A percentile compares a stretch with the other conserved stretches of the same genome.
Evolutionary conservation across 345 rosid genomes (phyloP).

Genomic region (Trapa bicornis): DNA sequence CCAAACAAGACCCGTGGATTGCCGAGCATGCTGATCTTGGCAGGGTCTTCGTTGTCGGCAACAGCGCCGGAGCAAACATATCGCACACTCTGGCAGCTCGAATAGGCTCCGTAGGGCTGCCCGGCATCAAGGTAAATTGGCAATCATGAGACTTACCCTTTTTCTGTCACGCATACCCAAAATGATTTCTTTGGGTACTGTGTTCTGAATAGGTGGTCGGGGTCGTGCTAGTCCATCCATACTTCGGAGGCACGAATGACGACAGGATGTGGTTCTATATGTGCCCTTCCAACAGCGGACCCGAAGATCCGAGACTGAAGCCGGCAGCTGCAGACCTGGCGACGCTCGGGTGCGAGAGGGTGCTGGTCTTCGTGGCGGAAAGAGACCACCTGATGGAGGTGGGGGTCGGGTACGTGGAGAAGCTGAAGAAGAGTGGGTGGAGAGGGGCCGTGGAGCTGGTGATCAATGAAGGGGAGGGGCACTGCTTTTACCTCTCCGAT

Average conservation of each 20-base stretch:
- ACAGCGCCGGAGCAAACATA: conserved; percentile 33
- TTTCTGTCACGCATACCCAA: background rate
- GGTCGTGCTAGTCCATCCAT: conserved; percentile 20
- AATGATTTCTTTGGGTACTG: background rate
- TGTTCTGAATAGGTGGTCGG: conserved; percentile 1
- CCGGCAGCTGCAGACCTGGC: conserved; percentile 20
- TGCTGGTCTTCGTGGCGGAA: conserved; percentile 28
- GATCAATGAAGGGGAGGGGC: conserved; percentile 5
- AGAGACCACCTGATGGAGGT: conserved; percentile 19
- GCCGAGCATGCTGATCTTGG: conserved; percentile 17
- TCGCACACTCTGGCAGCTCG: conserved; percentile 19
- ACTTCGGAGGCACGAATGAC: conserved; percentile 18
- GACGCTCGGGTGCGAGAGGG: conserved; percentile 22
- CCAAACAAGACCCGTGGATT: conserved; percentile 23
- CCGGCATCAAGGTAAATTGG: conserved; percentile 8
- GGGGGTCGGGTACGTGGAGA: conserved; percentile 6
- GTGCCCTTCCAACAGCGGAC: conserved; percentile 20
- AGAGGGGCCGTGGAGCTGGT: conserved; percentile 8
- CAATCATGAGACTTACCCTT: background rate
- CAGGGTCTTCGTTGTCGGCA: conserved; percentile 24
- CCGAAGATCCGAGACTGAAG: conserved; percentile 24
- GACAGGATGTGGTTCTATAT: conserved; percentile 17
- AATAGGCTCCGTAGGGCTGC: conserved; percentile 13
- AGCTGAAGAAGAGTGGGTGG: conserved; percentile 13
- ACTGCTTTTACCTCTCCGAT: conserved; percentile 9